Percentiles rank a stretch among this genome's conserved stretches.
phyloP scores from a whole-genome alignment of 2,329 filamentous ascomycete species.

The Lecanicillium sp. region DNA sequence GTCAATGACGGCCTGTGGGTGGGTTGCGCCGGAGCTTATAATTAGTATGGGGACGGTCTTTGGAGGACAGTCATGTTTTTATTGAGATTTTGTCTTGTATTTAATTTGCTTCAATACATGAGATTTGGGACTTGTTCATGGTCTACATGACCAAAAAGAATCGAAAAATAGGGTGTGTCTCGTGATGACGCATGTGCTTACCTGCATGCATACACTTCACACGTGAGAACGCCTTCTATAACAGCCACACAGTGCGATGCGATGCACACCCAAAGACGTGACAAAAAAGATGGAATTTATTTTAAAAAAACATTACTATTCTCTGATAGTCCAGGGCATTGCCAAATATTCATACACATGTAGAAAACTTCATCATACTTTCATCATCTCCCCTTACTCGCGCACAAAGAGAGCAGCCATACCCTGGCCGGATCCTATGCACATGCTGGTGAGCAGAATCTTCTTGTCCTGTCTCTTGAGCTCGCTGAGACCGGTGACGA shows the following conservation, averaged over 20 bases:
- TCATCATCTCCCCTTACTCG: constrained; percentile 2
- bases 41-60: no score
- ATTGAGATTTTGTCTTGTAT: no score
- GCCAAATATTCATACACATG: constrained; percentile 13
- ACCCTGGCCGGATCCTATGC: constrained; percentile 62
- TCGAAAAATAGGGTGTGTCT: neutral
- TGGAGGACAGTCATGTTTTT: neutral
- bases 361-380: constrained; percentile 4
- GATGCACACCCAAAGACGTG: neutral
- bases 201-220: constrained; percentile 1
- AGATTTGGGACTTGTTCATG: neutral
- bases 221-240: constrained; percentile 4
- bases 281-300: neutral
- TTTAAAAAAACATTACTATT: constrained; percentile 6
- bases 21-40: no score
- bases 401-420: constrained; percentile 60
- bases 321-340: neutral
- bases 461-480: constrained; percentile 80
- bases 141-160: neutral
- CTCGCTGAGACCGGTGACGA: constrained; percentile 87
- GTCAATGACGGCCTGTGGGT: neutral
- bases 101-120: no score
- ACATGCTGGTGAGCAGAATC: constrained; percentile 90
- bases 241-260: neutral
- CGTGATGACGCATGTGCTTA: constrained; percentile 2